Base-by-base conservation (phyloP, 192 early-diverging fungal species). In the Polychytrium aggregatum region DNA sequence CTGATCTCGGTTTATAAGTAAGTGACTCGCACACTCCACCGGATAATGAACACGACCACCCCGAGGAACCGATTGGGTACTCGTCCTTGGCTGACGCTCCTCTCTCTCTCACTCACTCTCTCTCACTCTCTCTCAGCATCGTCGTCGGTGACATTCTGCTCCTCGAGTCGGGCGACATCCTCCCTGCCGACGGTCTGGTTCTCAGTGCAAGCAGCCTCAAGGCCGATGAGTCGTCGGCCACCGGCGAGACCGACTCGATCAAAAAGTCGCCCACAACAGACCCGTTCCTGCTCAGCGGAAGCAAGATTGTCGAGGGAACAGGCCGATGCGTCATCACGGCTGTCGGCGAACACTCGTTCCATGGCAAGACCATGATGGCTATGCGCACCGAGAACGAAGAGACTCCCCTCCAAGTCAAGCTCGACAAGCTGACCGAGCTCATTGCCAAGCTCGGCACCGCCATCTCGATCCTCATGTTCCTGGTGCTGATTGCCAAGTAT, bases 401-500 rank as follows among this genome's bases (percentile, higher is more conserved):
- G 22, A 99, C 96, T 0, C 96, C 96, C 4, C 68, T 99, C 10
- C 96, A 99, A 63, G 57, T 64, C 42, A 97, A 97, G 57, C 79
- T 99, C 38, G 85, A 87, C 51, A 59, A 55, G 18, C 66, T 99
- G 41, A 94, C 96, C 8, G 87, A 91, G 50, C 64, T 77, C 36
- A 99, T 99, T 59, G 90, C 90, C 53, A 97, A 96, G 64, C 67
- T 93, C 2, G 96, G 92, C 33, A 72, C 79, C n/a, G 74, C 72
- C 29, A 85, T 86, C 2, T 87, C 90, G 48, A 36, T 87, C 47
- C 54, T 86, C 17, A 93, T 99, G 85, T 59, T 99, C 35, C 61
- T 95, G 26, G 72, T 82, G 11, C 64, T 99, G 21, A 51, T 92
- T n/a, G 87, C 93, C 59, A 74, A 84, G 37, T 97, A 92, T 63